Evolutionary conservation across 176 grass and related monocot genomes (phyloP).

Genomic region (Bromus sterilis): DNA sequence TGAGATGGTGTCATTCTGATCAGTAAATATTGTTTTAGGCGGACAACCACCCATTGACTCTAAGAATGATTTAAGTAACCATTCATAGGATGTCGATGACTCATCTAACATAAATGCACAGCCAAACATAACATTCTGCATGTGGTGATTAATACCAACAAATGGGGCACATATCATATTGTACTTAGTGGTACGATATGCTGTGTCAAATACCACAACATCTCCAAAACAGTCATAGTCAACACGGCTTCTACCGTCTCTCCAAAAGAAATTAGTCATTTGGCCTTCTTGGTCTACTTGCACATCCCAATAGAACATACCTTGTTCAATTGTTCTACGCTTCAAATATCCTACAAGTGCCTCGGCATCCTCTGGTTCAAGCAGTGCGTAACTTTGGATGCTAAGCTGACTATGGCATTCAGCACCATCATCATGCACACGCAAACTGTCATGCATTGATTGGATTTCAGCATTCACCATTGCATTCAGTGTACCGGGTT

Average conservation of each 20-base stretch:
- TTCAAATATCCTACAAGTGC: slow-evolving; percentile 60
- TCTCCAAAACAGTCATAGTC: slow-evolving; percentile 77
- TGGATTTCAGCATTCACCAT: slow-evolving; percentile 73
- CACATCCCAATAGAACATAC: slow-evolving; percentile 79
- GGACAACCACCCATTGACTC: slow-evolving; percentile 60
- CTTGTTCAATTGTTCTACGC: slow-evolving; percentile 38
- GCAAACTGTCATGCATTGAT: slow-evolving; percentile 38
- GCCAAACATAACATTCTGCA: slow-evolving; percentile 62
- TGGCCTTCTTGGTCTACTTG: slow-evolving; percentile 58
- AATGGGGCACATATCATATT: slow-evolving; percentile 70
- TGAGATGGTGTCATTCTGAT: slow-evolving; percentile 44
- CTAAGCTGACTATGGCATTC: slow-evolving; percentile 40
- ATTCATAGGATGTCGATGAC: slow-evolving; percentile 48
- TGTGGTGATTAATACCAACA: slow-evolving; percentile 69
- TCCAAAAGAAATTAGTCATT: slow-evolving; percentile 66
- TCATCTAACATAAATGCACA: slow-evolving; percentile 77
- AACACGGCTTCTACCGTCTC: slow-evolving; percentile 48
- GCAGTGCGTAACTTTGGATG: slow-evolving; percentile 48
- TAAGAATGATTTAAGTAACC: slow-evolving; percentile 72
- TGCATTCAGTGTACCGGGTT: slow-evolving; percentile 57
- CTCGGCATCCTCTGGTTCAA: slow-evolving; percentile 55
- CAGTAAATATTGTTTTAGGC: slow-evolving; percentile 75
- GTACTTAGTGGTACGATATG: slow-evolving; percentile 58
- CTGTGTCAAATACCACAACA: slow-evolving; percentile 65
- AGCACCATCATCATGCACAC: slow-evolving; percentile 33